phyloP scores from a whole-genome alignment of 768 basidiomycete genomes.

The Pulveroboletus sp. region DNA sequence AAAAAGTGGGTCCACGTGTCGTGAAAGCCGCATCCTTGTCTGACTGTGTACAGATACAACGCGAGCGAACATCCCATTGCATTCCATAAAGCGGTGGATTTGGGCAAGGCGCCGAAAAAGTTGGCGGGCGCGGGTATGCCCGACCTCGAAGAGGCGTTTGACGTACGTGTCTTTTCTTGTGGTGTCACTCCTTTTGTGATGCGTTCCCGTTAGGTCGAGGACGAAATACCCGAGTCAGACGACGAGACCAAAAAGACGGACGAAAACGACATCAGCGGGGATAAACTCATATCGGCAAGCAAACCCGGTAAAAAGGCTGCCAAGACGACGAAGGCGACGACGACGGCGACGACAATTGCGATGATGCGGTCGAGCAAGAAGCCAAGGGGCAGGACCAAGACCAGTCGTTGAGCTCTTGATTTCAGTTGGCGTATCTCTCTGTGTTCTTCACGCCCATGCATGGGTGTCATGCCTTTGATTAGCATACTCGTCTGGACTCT shows the following conservation, averaged over 20 bases:
- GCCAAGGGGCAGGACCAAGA: slow-evolving; percentile 16
- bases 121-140: slow-evolving; percentile 72
- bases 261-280: slow-evolving; percentile 45
- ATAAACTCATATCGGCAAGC: slow-evolving; percentile 59
- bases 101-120: slow-evolving; percentile 80
- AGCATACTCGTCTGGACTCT: background rate
- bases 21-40: too few species aligned
- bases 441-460: background rate
- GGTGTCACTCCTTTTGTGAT: background rate
- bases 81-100: slow-evolving; percentile 84
- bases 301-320: slow-evolving; percentile 35
- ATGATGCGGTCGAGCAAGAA: slow-evolving; percentile 13
- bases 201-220: slow-evolving; percentile 38
- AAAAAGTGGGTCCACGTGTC: slow-evolving; percentile 54
- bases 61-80: slow-evolving; percentile 87
- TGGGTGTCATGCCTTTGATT: too few species aligned
- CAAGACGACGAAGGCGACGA: background rate
- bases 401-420: slow-evolving; percentile 6
- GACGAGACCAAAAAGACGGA: slow-evolving; percentile 38
- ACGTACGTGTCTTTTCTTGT: slow-evolving; percentile 44
- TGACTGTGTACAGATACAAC: slow-evolving; percentile 68
- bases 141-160: slow-evolving; percentile 90
- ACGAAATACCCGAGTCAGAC: slow-evolving; percentile 47
- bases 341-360: background rate
- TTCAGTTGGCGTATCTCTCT: too few species aligned